Evolutionary conservation across 768 basidiomycete genomes (phyloP), one percentile per base, ranked within the genome.

Genomic region (Kwoniella sp.): DNA sequence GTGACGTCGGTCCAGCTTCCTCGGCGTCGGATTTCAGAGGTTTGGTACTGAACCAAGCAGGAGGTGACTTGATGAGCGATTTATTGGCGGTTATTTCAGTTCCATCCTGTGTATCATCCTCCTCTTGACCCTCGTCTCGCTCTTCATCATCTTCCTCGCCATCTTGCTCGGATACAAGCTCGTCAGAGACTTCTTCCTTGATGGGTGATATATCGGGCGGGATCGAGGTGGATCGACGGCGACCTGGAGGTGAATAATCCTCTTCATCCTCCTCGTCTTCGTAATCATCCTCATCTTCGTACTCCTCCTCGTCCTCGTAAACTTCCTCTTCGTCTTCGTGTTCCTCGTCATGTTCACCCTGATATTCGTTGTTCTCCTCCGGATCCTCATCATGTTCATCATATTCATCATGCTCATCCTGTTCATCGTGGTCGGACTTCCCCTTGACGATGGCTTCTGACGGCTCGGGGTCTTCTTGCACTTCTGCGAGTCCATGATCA

Each of bases 21-120:
- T 12, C 17, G 10, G 9, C 17, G 25, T 58, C 62, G 25, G 33
- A 15, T 24, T 57, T 57, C 25, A 53, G 12, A n/a, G 64, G 60
- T 22, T 68, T 71, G 33, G 65, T 59, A 46, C n/a, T n/a, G n/a
- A 71, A 72, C 66, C 70, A 69, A 22, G 64, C 37, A 21, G 73
- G 68, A 33, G 70, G 70, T 8, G 73, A 71, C 48, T 67, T 65
- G 9, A 49, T 58, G 15, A 33, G 62, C 24, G 55, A 44, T 40
- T 50, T 58, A 12, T 29, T 54, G 33, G 24, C 30, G 21, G 48
- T 22, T 19, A 40, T 10, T 48, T 64, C 60, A 25, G 58, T 21
- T n/a, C 63, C 60, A 10, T 36, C 49, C 33, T 54, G 50, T 17
- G 29, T 46, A n/a, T 30, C 25, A 22, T 50, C 30, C 2, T 64